Evolutionary conservation across 2,329 filamentous ascomycete species (phyloP).

Genomic region (Fusarium acutatum): DNA sequence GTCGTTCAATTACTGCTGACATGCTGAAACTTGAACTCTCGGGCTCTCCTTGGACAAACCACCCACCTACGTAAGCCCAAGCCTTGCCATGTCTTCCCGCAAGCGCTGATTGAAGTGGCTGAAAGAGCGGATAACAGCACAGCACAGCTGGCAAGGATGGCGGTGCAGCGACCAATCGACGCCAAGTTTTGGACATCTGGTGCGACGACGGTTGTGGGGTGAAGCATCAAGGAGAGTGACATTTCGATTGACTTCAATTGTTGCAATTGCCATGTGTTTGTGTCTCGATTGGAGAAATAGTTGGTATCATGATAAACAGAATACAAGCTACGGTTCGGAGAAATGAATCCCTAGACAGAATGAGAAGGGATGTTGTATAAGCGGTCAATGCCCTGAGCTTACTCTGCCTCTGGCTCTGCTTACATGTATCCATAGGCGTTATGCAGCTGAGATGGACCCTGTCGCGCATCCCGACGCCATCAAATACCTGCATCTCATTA

Average conservation of each 20-base stretch:
- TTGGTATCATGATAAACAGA: no score
- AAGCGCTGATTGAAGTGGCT: constrained; percentile 25
- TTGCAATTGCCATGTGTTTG: not conserved
- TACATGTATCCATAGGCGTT: not conserved
- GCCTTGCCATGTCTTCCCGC: not conserved
- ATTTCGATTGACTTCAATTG: constrained; percentile 6
- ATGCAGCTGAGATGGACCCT: constrained; percentile 1
- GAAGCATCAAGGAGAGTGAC: not conserved
- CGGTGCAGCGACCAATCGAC: constrained; percentile 15
- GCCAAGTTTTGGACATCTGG: not conserved
- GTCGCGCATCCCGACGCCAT: constrained; percentile 7
- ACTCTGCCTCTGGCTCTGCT: constrained; percentile 4
- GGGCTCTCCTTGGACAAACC: not conserved
- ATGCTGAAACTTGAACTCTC: not conserved
- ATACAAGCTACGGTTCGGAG: not conserved
- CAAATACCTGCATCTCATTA: not conserved
- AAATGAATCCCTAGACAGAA: not conserved
- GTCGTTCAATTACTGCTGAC: not conserved
- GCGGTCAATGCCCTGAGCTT: constrained; percentile 5
- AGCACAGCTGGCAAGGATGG: constrained; percentile 3
- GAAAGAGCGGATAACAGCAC: constrained; percentile 11
- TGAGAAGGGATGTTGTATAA: not conserved
- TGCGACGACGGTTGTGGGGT: constrained; percentile 17
- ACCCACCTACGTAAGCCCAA: constrained; percentile 10
- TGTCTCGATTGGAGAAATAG: not conserved